phyloP scores from a whole-genome alignment of 1,139 yeast genomes.

The Geotrichum klebahnii region DNA sequence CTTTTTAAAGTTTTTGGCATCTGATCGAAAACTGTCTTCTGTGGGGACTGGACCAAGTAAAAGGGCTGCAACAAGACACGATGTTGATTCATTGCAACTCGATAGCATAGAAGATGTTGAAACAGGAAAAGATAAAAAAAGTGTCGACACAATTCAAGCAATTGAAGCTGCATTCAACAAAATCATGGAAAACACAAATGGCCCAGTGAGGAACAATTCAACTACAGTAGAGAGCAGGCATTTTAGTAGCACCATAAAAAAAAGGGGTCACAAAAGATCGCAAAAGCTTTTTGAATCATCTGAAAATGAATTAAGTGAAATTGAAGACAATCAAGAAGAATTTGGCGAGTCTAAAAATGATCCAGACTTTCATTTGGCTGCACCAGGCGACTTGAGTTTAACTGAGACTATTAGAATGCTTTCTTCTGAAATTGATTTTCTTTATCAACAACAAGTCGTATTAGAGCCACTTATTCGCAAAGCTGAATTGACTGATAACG shows the following conservation, averaged over 20 bases:
- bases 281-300: constrained; percentile 17
- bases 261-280: constrained; percentile 1
- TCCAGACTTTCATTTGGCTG: constrained; percentile 45
- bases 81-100: constrained; percentile 17
- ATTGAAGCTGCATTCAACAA: constrained; percentile 68
- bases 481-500: constrained; percentile 78
- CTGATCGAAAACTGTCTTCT: constrained; percentile 36
- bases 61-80: background rate
- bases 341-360: constrained; percentile 13
- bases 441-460: constrained; percentile 59
- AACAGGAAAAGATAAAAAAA: background rate
- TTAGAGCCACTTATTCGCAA: constrained; percentile 64
- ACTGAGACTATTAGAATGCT: constrained; percentile 62
- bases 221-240: too few species aligned
- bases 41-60: background rate
- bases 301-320: constrained; percentile 8
- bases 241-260: too few species aligned
- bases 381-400: constrained; percentile 64
- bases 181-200: constrained; percentile 43
- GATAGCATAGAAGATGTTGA: constrained; percentile 16
- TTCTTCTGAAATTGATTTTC: constrained; percentile 54
- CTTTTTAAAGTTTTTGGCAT: constrained; percentile 18
- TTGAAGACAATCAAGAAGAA: constrained; percentile 6
- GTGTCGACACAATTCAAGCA: constrained; percentile 43
- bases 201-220: constrained; percentile 13